Evolutionary conservation across 2,329 filamentous ascomycete species (phyloP), one percentile per base, ranked within the genome.

Genomic region (Apiospora saccharicola): DNA sequence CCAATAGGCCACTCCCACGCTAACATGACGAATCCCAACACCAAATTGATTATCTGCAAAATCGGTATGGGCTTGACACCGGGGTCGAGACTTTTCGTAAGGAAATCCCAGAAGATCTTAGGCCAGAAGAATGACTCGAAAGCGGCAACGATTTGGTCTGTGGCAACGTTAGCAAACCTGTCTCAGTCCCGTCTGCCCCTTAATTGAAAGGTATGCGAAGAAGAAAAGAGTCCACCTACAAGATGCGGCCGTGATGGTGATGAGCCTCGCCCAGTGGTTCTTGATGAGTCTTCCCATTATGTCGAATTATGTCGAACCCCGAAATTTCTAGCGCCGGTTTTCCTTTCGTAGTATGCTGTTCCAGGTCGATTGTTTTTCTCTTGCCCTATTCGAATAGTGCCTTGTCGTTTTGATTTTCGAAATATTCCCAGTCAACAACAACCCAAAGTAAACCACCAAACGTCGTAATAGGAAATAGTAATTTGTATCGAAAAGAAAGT

Each of bases 211-310:
- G 37, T 4, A 30, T 30, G 26, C 3, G 30, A 16, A 46, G 24
- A 67, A 69, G 71, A 13, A n/a, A n/a, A 37, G 47, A 51, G 68
- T 70, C 43, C 71, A 82, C 85, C 46, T 83, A 87, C 85, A 87
- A 72, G 78, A 78, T 78, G 94, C 92, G 49, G 96, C 94, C 41
- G 94, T 94, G 81, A 99, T 87, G 83, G 97, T 89, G 80, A 99
- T 96, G 79, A 99, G 91, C 74, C 96, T 93, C 77, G 95, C 96
- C 94, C 94, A 98, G 87, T 99, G 96, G 87, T 98, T 98, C 89
- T 99, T 99, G 87, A 99, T 98, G 81, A 99, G 91, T 85, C 93
- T 96, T 83, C 96, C 96, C 96, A 99, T 99, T 75, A 76, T 85
- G 82, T 68, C 76, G 72, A 67, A 67, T 75, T 76, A 70, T 37